phyloP scores from a whole-genome alignment of 371 early-diverging fungal species.

The Homolaphlyctis polyrhiza region DNA sequence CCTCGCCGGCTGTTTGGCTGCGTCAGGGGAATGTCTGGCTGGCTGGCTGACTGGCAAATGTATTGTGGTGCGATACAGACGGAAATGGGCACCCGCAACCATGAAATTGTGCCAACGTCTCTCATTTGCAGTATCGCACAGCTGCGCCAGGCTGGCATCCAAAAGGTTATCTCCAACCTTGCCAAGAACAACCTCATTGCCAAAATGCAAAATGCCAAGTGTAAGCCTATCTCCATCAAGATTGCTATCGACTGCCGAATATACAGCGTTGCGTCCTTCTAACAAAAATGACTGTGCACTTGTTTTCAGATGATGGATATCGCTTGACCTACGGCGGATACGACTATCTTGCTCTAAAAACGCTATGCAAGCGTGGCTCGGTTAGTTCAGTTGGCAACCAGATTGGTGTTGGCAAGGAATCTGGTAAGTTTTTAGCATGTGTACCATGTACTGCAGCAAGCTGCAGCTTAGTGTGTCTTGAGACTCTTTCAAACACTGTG shows the following conservation, averaged over 20 bases:
- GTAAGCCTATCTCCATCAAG: slow-evolving; percentile 42
- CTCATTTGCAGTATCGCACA: slow-evolving; percentile 87
- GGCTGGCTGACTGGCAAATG: too few species aligned
- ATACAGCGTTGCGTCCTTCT: too few species aligned
- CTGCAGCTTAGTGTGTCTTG: too few species aligned
- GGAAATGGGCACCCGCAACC: slow-evolving; percentile 97
- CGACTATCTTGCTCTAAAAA: slow-evolving; percentile 97
- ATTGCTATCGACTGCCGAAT: too few species aligned
- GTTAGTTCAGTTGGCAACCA: slow-evolving; percentile 96
- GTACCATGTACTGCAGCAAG: too few species aligned
- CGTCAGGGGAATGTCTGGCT: too few species aligned
- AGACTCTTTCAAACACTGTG: too few species aligned
- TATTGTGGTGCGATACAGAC: too few species aligned
- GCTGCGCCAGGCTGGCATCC: slow-evolving; percentile 77
- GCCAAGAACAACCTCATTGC: slow-evolving; percentile 86
- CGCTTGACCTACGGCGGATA: slow-evolving; percentile 98
- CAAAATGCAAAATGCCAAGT: slow-evolving; percentile 79
- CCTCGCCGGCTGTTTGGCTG: too few species aligned
- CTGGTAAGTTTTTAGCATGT: slow-evolving; percentile 51
- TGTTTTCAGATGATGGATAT: slow-evolving; percentile 83
- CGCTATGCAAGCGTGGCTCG: slow-evolving; percentile 82
- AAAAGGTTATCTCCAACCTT: slow-evolving; percentile 78
- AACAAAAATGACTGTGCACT: background rate
- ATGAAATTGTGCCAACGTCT: slow-evolving; percentile 90
- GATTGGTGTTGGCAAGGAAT: slow-evolving; percentile 99